Evolutionary conservation across 2,329 filamentous ascomycete species (phyloP).

Genomic region (Cryphonectria nitschkei): DNA sequence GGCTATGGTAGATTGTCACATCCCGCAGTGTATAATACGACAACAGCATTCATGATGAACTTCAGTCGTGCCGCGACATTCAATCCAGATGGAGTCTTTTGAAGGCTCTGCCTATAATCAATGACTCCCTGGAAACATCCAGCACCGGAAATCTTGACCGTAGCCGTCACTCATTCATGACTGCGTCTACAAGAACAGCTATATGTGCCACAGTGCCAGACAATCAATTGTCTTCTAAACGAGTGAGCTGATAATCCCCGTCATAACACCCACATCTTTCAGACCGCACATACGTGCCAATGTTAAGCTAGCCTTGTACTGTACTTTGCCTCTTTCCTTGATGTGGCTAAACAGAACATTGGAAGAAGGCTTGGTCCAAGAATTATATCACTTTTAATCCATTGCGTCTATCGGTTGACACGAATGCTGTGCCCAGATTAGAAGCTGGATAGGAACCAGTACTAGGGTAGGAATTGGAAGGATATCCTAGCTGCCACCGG

Average conservation of each 20-base stretch:
- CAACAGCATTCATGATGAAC: conserved; percentile 19
- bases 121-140: not conserved
- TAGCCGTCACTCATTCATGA: not conserved
- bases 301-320: not conserved
- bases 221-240: not conserved
- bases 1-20: conserved; percentile 10
- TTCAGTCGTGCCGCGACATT: not conserved
- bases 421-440: no score
- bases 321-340: no score
- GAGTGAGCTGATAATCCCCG: not conserved
- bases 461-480: no score
- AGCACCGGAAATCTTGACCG: not conserved
- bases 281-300: not conserved
- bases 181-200: not conserved
- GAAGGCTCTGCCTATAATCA: not conserved
- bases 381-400: no score
- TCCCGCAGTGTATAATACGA: conserved; percentile 30
- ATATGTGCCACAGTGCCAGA: not conserved
- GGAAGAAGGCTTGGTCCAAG: no score
- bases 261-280: not conserved
- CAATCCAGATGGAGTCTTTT: not conserved
- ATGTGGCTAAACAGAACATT: no score
- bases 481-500: no score
- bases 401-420: no score
- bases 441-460: no score